Conservation (phyloP, 2,329 filamentous ascomycete genomes). For the Colletotrichum nymphaeae region DNA sequence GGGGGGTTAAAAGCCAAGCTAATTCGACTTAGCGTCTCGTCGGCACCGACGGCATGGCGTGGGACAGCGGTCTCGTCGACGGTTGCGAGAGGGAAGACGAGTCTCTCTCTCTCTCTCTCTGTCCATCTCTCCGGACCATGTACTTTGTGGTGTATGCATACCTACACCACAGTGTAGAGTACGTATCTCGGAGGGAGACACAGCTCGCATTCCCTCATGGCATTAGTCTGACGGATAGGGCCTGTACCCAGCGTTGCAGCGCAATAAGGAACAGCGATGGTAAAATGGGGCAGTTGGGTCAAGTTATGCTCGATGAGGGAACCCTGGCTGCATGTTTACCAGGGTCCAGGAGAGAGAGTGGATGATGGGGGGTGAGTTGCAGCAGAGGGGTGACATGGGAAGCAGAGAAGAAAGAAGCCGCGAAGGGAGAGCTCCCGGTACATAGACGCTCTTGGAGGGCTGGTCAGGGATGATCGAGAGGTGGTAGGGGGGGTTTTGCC, state of each 20-base stretch:
- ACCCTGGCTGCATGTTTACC: conserved; percentile 32
- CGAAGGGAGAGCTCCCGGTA: conserved; percentile 25
- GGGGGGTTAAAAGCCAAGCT: conserved; percentile 17
- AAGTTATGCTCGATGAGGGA: conserved; percentile 34
- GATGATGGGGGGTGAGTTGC: conserved; percentile 16
- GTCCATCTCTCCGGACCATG: neutral
- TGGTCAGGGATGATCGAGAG: conserved; percentile 26
- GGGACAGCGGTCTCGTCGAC: conserved; percentile 24
- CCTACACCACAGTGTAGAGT: neutral
- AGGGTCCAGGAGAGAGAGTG: conserved; percentile 19
- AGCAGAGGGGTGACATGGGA: conserved; percentile 9
- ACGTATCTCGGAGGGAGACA: conserved; percentile 27
- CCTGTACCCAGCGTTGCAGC: conserved; percentile 28
- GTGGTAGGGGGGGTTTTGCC: conserved; percentile 1
- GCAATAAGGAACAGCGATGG: conserved; percentile 35
- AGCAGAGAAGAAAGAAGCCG: conserved; percentile 22
- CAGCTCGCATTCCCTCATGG: conserved; percentile 27
- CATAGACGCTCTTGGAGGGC: conserved; percentile 22
- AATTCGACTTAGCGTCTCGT: conserved; percentile 29
- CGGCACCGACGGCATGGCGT: conserved; percentile 36
- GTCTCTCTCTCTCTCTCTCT: neutral
- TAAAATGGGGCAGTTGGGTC: conserved; percentile 29
- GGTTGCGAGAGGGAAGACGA: conserved; percentile 20
- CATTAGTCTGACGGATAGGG: conserved; percentile 33
- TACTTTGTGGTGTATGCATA: neutral